Conservation (phyloP, 2,329 filamentous ascomycete species). For the Parascedosporium putredinis region DNA sequence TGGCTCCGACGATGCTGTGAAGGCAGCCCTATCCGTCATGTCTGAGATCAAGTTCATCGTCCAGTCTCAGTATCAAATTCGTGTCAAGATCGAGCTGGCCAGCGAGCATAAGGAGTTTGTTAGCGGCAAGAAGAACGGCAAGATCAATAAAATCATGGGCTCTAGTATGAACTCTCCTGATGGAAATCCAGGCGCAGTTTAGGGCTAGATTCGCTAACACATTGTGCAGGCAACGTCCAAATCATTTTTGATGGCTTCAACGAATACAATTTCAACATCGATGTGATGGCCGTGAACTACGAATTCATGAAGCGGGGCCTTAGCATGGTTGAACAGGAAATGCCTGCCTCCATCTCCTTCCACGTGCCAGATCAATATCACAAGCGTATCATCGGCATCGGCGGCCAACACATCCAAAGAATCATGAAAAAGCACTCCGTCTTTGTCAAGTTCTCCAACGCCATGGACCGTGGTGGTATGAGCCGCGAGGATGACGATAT, state of each 20-base stretch:
- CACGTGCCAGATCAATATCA: constrained; percentile 98
- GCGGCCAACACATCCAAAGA: constrained; percentile 94
- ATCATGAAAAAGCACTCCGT: constrained; percentile 99
- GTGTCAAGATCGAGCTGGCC: constrained; percentile 95
- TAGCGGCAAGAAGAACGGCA: constrained; percentile 98
- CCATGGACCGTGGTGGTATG: constrained; percentile 90
- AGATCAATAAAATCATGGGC: constrained; percentile 99
- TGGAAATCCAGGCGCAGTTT: too few species aligned
- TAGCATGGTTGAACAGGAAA: constrained; percentile 91
- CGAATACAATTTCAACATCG: constrained; percentile 99
- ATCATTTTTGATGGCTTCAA: constrained; percentile 99
- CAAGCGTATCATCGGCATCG: constrained; percentile 98
- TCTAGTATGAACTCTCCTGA: constrained; percentile 56
- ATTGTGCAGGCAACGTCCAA: constrained; percentile 66
- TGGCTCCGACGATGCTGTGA: constrained; percentile 92
- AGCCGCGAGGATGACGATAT: constrained; percentile 96
- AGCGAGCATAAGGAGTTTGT: constrained; percentile 99
- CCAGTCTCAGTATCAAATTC: constrained; percentile 80
- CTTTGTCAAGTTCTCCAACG: constrained; percentile 98
- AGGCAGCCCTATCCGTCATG: constrained; percentile 88
- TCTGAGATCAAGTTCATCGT: constrained; percentile 84
- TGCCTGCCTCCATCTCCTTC: constrained; percentile 98
- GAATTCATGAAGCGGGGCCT: constrained; percentile 91
- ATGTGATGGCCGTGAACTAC: constrained; percentile 85
- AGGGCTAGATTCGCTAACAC: constrained; percentile 11